Evolutionary conservation across 106 monocot genomes (phyloP), one percentile per base, ranked within the genome.

Genomic region (Dioscorea zingiberensis): DNA sequence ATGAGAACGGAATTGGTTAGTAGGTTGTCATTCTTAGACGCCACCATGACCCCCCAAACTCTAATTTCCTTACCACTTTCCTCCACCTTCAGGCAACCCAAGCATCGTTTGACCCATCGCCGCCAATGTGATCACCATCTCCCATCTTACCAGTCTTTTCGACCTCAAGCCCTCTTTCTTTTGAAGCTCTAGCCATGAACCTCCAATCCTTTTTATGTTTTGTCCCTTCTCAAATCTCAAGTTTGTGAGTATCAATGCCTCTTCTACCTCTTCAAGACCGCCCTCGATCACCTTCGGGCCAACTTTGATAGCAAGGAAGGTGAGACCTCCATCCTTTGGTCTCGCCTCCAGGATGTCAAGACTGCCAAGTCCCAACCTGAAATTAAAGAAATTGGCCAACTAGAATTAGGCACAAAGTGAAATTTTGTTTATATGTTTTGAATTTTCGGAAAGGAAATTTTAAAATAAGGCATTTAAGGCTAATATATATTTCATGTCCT

Each of bases 1-100:
- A 91, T 45, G 93, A 94, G 15, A 89, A 87, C 63, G 95, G 80
- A 59, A 80, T 92, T 51, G 92, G 80, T 55, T 92, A 98, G 73
- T 77, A 88, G 17, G 97, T 98, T 32, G 89, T 98, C 72, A 84
- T 98, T 62, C 70, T 98, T 59, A 92, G 85, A 62, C 97, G 88
- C 47, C 88, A 97, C 63, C 79, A n/a, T n/a, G 77, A 23, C 64
- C 27, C 28, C 66, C 64, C 7, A 55, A 19, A n/a, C 51, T n/a
- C n/a, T n/a, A 62, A 87, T 62, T 92, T 98, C 80, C 84, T 81
- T 55, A 76, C 88, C 38, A 84, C 97, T 51, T 92, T 88, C 77
- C 83, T 98, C 71, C 78, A 84, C 67, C 73, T 98, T 58, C 97
- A 92, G 75, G 58, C 85, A 29, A 73, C 92, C 44, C 89, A 98